These are phyloP conservation scores for Fonsecaea erecta DNA, from an alignment of 2,329 filamentous ascomycete genomes.

Conservation along the genomic window DNA sequence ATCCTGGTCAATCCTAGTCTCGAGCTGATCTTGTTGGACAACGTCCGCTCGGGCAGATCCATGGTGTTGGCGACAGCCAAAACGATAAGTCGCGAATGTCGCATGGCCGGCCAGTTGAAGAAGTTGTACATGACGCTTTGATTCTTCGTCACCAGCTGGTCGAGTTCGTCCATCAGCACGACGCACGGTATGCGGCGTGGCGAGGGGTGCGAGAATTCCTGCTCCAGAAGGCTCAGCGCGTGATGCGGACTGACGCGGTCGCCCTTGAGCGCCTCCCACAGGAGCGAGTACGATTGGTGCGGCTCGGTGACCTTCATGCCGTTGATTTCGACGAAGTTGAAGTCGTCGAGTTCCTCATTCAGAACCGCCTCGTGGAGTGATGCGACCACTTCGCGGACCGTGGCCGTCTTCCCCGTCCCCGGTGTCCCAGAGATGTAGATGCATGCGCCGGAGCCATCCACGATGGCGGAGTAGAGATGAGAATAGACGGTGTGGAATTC, in stretches of 20 bases:
- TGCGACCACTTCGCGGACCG: conserved; percentile 90
- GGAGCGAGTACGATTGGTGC: conserved; percentile 89
- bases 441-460: conserved; percentile 89
- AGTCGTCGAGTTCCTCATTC: conserved; percentile 92
- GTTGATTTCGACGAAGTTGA: conserved; percentile 99
- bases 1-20: conserved; percentile 88
- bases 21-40: conserved; percentile 98
- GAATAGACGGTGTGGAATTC: conserved; percentile 93
- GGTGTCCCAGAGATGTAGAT: conserved; percentile 99
- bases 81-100: conserved; percentile 91
- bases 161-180: conserved; percentile 96
- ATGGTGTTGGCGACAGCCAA: conserved; percentile 98
- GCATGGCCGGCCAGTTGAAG: conserved; percentile 96
- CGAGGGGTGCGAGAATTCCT: conserved; percentile 89
- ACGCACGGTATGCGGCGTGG: conserved; percentile 91
- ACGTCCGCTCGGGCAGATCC: conserved; percentile 92
- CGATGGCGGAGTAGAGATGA: conserved; percentile 91
- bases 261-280: conserved; percentile 95
- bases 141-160: conserved; percentile 96
- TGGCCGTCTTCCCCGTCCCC: conserved; percentile 96
- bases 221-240: conserved; percentile 85
- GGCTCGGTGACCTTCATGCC: conserved; percentile 99
- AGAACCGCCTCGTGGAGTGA: conserved; percentile 85
- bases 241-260: conserved; percentile 91
- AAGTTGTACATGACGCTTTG: conserved; percentile 99